Percentiles rank a stretch among this genome's conserved stretches.
These are phyloP conservation scores for Tephrocybe sp. DNA, from an alignment of 768 basidiomycete species.

Conservation along the genomic window DNA sequence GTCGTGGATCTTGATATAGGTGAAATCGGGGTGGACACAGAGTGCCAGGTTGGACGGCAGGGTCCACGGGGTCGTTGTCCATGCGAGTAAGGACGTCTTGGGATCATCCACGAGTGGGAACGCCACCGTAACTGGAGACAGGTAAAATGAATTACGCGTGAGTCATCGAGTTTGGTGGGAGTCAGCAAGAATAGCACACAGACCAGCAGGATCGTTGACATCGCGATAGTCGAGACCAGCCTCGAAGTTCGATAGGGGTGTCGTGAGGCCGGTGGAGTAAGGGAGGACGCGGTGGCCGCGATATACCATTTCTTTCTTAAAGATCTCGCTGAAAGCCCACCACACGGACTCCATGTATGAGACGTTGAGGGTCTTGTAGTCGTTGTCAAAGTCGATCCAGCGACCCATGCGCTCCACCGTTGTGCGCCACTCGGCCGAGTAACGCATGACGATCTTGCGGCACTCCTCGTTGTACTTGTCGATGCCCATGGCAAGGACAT, in stretches of 20 bases:
- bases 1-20: conserved; percentile 96
- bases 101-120: conserved; percentile 96
- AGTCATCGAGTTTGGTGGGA: neutral
- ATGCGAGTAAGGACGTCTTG: conserved; percentile 84
- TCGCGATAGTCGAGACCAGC: conserved; percentile 91
- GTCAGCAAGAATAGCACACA: conserved; percentile 21
- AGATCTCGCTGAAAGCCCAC: conserved; percentile 98
- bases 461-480: conserved; percentile 98
- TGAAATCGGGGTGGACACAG: conserved; percentile 95
- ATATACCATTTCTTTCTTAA: conserved; percentile 90
- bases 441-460: conserved; percentile 95
- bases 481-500: conserved; percentile 95
- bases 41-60: conserved; percentile 93
- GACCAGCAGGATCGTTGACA: conserved; percentile 90
- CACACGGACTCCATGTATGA: conserved; percentile 98
- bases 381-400: conserved; percentile 99
- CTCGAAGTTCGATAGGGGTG: conserved; percentile 97
- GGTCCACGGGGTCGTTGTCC: conserved; percentile 99
- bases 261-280: conserved; percentile 94
- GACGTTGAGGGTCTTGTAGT: conserved; percentile 95
- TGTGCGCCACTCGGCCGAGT: conserved; percentile 88
- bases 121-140: conserved; percentile 72
- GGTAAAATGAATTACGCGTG: neutral
- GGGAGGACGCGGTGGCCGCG: conserved; percentile 96
- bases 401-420: conserved; percentile 98